Evolutionary conservation across 768 basidiomycete species (phyloP), one percentile per base, ranked within the genome.

Genomic region (Pleurotus djamor): DNA sequence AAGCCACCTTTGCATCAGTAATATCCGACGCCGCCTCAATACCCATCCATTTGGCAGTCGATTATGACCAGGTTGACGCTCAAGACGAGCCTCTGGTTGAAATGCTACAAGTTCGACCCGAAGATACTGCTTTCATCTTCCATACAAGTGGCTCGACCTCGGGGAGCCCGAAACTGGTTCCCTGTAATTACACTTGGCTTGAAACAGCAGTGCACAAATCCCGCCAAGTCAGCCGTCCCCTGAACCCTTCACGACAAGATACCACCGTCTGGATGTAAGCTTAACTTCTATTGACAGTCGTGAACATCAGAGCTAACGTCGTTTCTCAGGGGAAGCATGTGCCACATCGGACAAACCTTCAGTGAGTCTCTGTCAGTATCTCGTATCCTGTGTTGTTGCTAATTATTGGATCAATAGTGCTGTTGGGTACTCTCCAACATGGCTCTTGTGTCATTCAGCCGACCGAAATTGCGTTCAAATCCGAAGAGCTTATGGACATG

Each of bases 121-220:
- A 75, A 60, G 84, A 87, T 55, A 70, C 76, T 32, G 79, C 80
- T 48, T 85, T 91, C 76, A 75, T 91, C 56, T 92, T 90, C 77
- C 91, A 91, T 69, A 91, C 91, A 8, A 88, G 86, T 60, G 91
- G 91, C 13, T 91, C 89, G 41, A 92, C 91, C 5, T 91, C 89
- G n/a, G 90, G 89, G 51, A 88, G 84, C 66, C 91, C 91, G 0
- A 92, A 91, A 67, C 84, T 92, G 32, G 87, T 92, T 0, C 88
- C 84, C 13, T 87, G 87, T 72, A 88, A 74, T 65, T 84, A 83
- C 64, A 79, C 73, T 33, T 92, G 90, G 91, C 62, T 92, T 33
- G 72, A 82, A 61, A 71, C 80, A n/a, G 83, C 82, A 2, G 72
- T 85, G 54, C 65, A 76, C n/a, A 92, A 92, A 70, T 83, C 88